Evolutionary conservation across 805 yeast genomes (phyloP), one percentile per base, ranked within the genome.

Genomic region (Yamadazyma insecticola): DNA sequence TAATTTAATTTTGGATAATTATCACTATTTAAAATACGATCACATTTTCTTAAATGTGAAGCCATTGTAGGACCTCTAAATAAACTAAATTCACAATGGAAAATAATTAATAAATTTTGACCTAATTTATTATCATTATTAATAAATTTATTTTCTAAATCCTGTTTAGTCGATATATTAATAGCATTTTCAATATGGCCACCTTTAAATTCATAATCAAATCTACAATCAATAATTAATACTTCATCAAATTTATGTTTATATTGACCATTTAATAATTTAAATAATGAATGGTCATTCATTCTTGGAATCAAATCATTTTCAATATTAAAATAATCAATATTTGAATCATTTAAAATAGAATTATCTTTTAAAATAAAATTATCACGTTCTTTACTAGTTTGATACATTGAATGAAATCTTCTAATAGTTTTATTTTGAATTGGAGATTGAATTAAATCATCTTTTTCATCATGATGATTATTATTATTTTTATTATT

Each of bases 41-140:
- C 98, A 45, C 83, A 73, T 37, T 80, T 80, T 39, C 98, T 67
- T 35, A 92, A 68, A 53, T 87, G 88, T 32, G 78, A 67, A 1
- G 97, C 97, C 82, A 92, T 76, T 28, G 81, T 63, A 4, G 98
- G 98, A n/a, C 97, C 96, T 37, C 98, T 70, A 51, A 81, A 86
- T 5, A 94, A 76, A 22, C 94, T 81, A 54, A 87, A 90, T 58
- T 92, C 98, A 60, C 98, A 92, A 57, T 92, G 97, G 64, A 92
- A 90, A 8, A 92, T 69, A 5, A 90, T 54, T 33, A 92, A 60
- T 13, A 66, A 67, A 13, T 63, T 67, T 36, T 43, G 17, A 12
- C 25, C 21, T 3, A 26, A n/a, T 9, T 15, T 20, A 6, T 29
- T n/a, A 45, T 43, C 14, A 44, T 45, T 15, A 71, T 37, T 33